Conservation (phyloP, 164 flowering plant genomes). For the Protea cynaroides region DNA sequence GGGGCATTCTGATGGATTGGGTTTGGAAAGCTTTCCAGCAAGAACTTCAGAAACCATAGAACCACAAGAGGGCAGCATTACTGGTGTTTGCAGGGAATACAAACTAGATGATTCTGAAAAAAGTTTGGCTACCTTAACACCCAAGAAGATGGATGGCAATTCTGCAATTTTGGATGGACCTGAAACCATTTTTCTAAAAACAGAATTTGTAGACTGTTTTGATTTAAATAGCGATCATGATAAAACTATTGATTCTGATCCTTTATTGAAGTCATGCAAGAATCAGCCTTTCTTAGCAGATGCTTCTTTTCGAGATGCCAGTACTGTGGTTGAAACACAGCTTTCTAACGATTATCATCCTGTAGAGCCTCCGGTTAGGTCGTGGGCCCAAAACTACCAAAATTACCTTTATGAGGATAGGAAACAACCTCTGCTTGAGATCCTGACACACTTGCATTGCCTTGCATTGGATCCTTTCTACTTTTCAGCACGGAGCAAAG, state of each 20-base stretch:
- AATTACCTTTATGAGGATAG: background rate
- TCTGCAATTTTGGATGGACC: background rate
- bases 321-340: background rate
- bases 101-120: background rate
- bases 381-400: background rate
- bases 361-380: background rate
- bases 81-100: background rate
- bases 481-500: background rate
- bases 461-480: conserved; percentile 10
- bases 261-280: background rate
- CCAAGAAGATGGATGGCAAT: background rate
- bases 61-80: background rate
- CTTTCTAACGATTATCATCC: background rate
- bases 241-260: too few relatives aligned
- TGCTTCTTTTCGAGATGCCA: background rate
- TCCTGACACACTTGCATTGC: background rate
- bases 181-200: background rate
- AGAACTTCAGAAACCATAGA: background rate
- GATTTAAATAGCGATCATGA: too few relatives aligned
- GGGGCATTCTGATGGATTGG: background rate
- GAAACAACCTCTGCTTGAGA: background rate
- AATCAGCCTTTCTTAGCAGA: conserved; percentile 1
- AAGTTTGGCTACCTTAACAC: background rate
- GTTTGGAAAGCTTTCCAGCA: background rate
- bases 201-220: too few relatives aligned